These are phyloP conservation scores for Backusella australiensis DNA, from an alignment of 192 early-diverging fungal genomes.

Conservation along the genomic window DNA sequence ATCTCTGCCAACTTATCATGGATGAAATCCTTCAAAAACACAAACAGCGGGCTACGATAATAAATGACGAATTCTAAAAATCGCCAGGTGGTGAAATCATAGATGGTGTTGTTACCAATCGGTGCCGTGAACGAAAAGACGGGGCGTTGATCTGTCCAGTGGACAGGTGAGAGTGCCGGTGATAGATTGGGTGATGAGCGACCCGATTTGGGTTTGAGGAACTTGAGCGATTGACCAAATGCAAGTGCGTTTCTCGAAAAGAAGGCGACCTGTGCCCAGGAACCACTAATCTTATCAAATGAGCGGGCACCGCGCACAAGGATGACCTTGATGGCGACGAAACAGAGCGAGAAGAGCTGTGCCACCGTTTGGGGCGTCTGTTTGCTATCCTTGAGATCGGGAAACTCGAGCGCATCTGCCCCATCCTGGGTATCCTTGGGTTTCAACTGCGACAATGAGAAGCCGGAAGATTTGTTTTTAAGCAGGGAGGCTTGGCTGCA, in stretches of 20 bases:
- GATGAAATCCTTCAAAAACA: conserved; percentile 45
- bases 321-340: conserved; percentile 54
- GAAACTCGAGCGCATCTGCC: not conserved
- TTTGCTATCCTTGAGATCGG: conserved; percentile 11
- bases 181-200: not conserved
- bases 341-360: conserved; percentile 41
- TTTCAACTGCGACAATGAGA: conserved; percentile 22
- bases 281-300: conserved; percentile 39
- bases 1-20: conserved; percentile 35
- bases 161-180: not conserved
- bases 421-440: not conserved
- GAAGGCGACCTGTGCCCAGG: conserved; percentile 42
- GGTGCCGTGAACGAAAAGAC: not conserved
- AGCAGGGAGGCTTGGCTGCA: conserved; percentile 26
- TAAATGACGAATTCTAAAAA: conserved; percentile 52
- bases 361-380: conserved; percentile 26
- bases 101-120: not conserved
- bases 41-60: conserved; percentile 46
- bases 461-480: conserved; percentile 15
- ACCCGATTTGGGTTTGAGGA: conserved; percentile 8
- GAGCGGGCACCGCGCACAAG: conserved; percentile 47
- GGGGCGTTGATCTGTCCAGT: not conserved
- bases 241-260: conserved; percentile 37
- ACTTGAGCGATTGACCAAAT: conserved; percentile 34
- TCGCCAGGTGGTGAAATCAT: conserved; percentile 49